phyloP scores from a whole-genome alignment of 2,329 filamentous ascomycete genomes.

The Neofusicoccum ribis region DNA sequence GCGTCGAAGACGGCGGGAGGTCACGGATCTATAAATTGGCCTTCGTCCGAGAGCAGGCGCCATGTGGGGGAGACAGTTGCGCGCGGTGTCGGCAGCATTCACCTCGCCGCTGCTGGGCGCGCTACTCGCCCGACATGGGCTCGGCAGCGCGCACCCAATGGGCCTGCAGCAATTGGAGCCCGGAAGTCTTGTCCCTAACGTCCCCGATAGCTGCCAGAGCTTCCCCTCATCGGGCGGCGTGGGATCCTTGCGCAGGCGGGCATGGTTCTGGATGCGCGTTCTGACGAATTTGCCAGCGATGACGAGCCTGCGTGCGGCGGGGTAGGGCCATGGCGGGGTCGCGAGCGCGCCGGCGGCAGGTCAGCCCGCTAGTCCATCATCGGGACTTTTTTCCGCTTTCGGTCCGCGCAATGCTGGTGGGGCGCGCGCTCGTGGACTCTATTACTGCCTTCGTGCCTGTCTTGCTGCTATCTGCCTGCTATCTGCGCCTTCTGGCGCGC shows the following conservation, averaged over 20 bases:
- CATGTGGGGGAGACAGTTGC: constrained; percentile 14
- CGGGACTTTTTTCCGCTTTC: constrained; percentile 16
- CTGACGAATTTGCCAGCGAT: constrained; percentile 13
- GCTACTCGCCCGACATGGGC: neutral
- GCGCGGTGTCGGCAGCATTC: neutral
- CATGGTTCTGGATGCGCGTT: constrained; percentile 1
- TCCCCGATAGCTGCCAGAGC: constrained; percentile 2
- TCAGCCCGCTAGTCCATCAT: neutral
- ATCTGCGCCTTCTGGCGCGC: neutral
- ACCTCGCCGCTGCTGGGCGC: neutral
- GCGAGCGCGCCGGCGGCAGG: neutral
- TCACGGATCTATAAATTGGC: constrained; percentile 5
- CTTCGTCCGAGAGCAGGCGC: constrained; percentile 12
- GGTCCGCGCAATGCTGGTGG: neutral
- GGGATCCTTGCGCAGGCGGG: neutral
- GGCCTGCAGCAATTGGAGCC: neutral
- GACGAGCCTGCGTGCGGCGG: constrained; percentile 8
- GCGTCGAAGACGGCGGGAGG: neutral
- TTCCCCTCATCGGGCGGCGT: constrained; percentile 4
- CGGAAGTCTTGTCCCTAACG: neutral
- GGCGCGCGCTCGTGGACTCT: neutral
- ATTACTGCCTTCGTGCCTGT: constrained; percentile 2
- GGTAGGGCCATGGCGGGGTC: constrained; percentile 15
- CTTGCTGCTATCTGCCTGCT: neutral
- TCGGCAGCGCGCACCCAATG: neutral